Conservation (phyloP, 345 rosid genomes). For the Citrus hindsii region DNA sequence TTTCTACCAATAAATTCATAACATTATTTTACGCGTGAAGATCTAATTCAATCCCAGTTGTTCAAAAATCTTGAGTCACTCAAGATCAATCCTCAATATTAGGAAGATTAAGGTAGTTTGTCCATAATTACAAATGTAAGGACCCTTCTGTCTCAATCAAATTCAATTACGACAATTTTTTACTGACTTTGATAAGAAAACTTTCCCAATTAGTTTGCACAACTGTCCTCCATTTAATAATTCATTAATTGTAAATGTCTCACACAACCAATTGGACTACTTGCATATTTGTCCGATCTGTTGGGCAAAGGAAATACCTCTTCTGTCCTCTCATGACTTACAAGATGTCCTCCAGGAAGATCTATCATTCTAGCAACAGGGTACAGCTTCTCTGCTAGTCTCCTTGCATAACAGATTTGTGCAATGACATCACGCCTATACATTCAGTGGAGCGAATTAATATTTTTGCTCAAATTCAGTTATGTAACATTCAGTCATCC, state of each 20-base stretch:
- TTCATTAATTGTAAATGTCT: background rate
- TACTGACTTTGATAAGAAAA: background rate
- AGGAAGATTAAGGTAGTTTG: background rate
- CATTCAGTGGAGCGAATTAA: conserved; percentile 19
- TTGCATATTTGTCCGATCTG: background rate
- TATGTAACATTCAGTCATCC: background rate
- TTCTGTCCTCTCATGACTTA: conserved; percentile 83
- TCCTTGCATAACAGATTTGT: conserved; percentile 75
- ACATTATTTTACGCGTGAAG: background rate
- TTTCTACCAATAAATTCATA: background rate
- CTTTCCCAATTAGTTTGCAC: background rate
- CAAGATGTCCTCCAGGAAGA: conserved; percentile 95
- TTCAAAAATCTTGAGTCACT: background rate
- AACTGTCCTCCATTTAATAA: background rate
- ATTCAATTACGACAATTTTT: background rate
- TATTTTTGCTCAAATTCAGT: conserved; percentile 7
- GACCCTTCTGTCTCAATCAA: background rate
- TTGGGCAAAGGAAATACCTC: conserved; percentile 57
- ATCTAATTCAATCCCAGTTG: background rate
- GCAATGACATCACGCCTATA: conserved; percentile 90
- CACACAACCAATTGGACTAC: background rate
- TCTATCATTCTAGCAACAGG: conserved; percentile 92
- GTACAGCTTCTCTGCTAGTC: conserved; percentile 74
- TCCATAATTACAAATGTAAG: background rate
- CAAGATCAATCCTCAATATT: background rate